phyloP scores from a whole-genome alignment of 345 rosid species.

The Excoecaria cochinchinensis region DNA sequence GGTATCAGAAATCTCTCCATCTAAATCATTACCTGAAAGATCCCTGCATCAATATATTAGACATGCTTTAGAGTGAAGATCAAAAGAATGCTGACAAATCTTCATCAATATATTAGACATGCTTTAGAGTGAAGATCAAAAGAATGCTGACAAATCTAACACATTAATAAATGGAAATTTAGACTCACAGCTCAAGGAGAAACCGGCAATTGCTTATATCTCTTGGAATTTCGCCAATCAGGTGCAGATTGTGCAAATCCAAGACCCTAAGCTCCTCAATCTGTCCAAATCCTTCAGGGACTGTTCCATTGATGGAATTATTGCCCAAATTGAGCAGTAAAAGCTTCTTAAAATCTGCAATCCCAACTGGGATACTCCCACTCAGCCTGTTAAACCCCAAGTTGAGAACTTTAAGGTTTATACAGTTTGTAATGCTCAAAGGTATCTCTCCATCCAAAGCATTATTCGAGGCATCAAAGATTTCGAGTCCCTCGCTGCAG shows the following conservation, averaged over 20 bases:
- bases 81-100: slow-evolving; percentile 20
- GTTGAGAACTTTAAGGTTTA: slow-evolving; percentile 68
- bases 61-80: slow-evolving; percentile 22
- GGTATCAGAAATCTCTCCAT: slow-evolving; percentile 61
- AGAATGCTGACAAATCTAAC: slow-evolving; percentile 18
- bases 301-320: slow-evolving; percentile 60
- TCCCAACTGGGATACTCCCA: slow-evolving; percentile 61
- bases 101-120: slow-evolving; percentile 32
- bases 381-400: slow-evolving; percentile 70
- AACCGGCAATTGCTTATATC: slow-evolving; percentile 67
- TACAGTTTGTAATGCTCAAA: slow-evolving; percentile 56
- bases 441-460: slow-evolving; percentile 62
- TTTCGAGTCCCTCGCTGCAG: slow-evolving; percentile 59
- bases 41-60: slow-evolving; percentile 58
- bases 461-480: slow-evolving; percentile 78
- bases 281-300: slow-evolving; percentile 59
- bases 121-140: slow-evolving; percentile 22
- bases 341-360: slow-evolving; percentile 52
- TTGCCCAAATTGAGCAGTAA: slow-evolving; percentile 65
- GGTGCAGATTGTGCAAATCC: slow-evolving; percentile 79
- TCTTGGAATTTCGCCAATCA: slow-evolving; percentile 59
- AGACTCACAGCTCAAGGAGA: slow-evolving; percentile 84
- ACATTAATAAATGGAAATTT: slow-evolving; percentile 13
- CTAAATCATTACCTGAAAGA: slow-evolving; percentile 70
- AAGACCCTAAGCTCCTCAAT: slow-evolving; percentile 66